Base-by-base conservation (phyloP, 2,329 filamentous ascomycete genomes). In the Fusarium nematophilum region DNA sequence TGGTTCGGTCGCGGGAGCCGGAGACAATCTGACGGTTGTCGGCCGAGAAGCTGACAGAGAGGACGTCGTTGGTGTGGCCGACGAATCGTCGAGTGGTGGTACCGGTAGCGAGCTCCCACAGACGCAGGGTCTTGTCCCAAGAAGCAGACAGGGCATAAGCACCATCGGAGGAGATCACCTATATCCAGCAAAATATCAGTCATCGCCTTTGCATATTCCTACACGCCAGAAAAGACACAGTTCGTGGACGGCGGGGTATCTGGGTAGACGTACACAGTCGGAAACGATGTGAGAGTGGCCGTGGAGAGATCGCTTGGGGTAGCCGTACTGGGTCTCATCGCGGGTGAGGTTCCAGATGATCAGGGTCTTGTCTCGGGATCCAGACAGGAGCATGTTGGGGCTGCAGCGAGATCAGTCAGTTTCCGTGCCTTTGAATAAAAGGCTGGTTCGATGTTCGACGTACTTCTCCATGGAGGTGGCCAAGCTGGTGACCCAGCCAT, bases 291-390 rank as follows among this genome's bases (percentile, higher is more conserved):
- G 95, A 69, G 93, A 97, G 88, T 99, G 95, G 77, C 95, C 95
- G 85, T 96, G 90, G 73, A 99, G 93, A 78, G 92, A 96, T 84
- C 95, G 90, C 90, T 99, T 98, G 78, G 95, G 95, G 88, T 97
- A 97, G 75, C 95, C 95, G 87, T 98, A 99, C 79, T 92, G 90
- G 79, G 89, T 89, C 85, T 98, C 95, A 82, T 98, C 93, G 83
- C 95, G 94, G 82, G 95, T 98, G 77, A 99, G 88, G 88, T 97
- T 97, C 95, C 95, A 99, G 89, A 99, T 96, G 86, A 99, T 99
- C 80, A 99, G 86, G 72, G 91, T 92, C 91, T 98, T 97, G 88
- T 99, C 95, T 84, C 95, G 93, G 79, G 88, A 92, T 77, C 86
- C 94, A 72, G 95, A 99, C 76, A 99, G 89, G 80, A 99, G 93